Evolutionary conservation across 352 stramenopile genomes (phyloP), one percentile per base, ranked within the genome.

Genomic region (Phytopythium kandeliae): DNA sequence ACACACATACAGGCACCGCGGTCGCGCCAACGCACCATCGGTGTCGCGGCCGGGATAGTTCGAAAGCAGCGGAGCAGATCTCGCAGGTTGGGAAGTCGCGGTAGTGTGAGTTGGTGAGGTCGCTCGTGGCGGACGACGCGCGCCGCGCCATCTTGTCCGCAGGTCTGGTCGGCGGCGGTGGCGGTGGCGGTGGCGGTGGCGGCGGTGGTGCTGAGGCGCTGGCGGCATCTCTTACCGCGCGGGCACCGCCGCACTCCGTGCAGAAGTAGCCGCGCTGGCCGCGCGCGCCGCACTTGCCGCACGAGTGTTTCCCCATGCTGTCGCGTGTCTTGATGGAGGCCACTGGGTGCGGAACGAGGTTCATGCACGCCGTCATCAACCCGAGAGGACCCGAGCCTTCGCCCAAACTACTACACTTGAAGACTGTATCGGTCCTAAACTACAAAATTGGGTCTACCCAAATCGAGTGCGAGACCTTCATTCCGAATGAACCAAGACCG

Each of bases 21-120:
- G 36, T 35, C 10, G 31, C 31, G 36, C 17, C 2, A 28, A 57
- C 58, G 33, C 31, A 85, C 73, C 76, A 89, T 42, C 85, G 78
- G 33, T 89, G 78, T 19, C 78, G 73, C 13, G 63, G 69, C 45
- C 81, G 78, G 22, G 69, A 71, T 38, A 89, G 60, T 35, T 89
- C 78, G 34, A 89, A 89, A 12, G 33, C 34, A n/a, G 74, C 46
- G n/a, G 44, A 49, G 62, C 78, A 89, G 30, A 86, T 62, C 42
- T 85, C 78, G 64, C 78, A 89, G 47, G 75, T 80, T 4, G 78
- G 78, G 35, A 86, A 73, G 47, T 86, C 69, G 16, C 63, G 53
- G 54, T 89, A 89, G 19, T 41, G 45, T n/a, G 10, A 6, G 45
- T 16, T 34, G 4, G 31, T 17, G 13, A 51, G 12, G 30, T 51